Evolutionary conservation across 2,329 filamentous ascomycete species (phyloP).

Genomic region (Diplocarpon mali): DNA sequence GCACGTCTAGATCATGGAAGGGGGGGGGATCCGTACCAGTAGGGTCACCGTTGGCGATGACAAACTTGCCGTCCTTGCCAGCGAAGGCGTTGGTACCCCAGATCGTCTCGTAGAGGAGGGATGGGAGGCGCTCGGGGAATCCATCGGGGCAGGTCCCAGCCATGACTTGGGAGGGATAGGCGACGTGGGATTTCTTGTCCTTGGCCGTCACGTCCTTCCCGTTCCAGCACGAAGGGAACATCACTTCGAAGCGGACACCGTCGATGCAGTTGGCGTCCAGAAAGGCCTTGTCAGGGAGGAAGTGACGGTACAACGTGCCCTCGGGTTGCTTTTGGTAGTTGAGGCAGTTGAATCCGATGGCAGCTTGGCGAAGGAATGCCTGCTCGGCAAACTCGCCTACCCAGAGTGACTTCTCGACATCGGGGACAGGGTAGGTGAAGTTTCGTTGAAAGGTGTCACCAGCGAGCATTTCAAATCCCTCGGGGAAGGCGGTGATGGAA

Average conservation of each 20-base stretch:
- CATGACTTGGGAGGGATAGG: constrained; percentile 68
- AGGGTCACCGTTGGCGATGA: constrained; percentile 68
- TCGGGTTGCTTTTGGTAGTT: constrained; percentile 50
- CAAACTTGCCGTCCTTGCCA: constrained; percentile 54
- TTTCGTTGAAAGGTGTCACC: constrained; percentile 58
- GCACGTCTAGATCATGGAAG: not conserved
- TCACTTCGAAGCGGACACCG: constrained; percentile 71
- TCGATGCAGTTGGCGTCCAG: constrained; percentile 74
- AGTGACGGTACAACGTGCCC: constrained; percentile 68
- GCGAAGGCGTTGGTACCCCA: constrained; percentile 61
- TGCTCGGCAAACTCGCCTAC: constrained; percentile 46
- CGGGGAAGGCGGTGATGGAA: constrained; percentile 60
- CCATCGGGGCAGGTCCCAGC: constrained; percentile 63
- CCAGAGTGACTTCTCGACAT: constrained; percentile 62
- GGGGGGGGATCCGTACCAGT: constrained; percentile 45
- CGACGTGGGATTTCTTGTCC: constrained; percentile 55
- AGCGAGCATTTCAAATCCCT: constrained; percentile 71
- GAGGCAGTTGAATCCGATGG: constrained; percentile 89
- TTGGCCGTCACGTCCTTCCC: constrained; percentile 46
- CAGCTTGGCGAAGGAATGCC: constrained; percentile 61
- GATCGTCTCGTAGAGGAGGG: constrained; percentile 78
- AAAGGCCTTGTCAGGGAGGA: constrained; percentile 66
- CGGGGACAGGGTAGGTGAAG: constrained; percentile 57
- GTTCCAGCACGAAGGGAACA: constrained; percentile 88
- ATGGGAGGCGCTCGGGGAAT: constrained; percentile 57